Conservation (phyloP, 2,329 filamentous ascomycete species). For the Aspergillus sp. region DNA sequence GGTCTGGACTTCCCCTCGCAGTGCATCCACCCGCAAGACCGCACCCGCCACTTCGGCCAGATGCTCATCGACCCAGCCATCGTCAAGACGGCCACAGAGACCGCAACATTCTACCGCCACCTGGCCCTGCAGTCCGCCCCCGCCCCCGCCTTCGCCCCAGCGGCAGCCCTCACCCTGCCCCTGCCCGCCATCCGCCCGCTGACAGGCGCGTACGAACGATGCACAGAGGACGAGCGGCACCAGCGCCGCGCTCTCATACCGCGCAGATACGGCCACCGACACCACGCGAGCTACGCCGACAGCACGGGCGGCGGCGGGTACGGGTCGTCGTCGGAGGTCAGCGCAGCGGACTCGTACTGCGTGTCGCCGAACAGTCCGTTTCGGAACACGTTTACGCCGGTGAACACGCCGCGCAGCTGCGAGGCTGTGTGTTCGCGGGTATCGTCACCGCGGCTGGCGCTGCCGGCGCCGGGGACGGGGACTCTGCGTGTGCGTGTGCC, state of each 20-base stretch:
- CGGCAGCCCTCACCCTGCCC: neutral
- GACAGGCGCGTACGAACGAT: too few species aligned
- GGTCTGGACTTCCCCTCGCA: conserved; percentile 73
- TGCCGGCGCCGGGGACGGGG: neutral
- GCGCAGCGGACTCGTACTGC: conserved; percentile 33
- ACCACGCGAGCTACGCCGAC: conserved; percentile 26
- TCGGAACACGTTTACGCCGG: conserved; percentile 40
- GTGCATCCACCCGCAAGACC: conserved; percentile 65
- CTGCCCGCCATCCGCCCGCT: neutral
- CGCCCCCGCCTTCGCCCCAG: neutral
- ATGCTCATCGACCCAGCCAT: conserved; percentile 65
- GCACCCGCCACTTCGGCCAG: conserved; percentile 56
- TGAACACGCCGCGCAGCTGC: conserved; percentile 40
- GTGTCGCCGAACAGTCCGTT: conserved; percentile 41
- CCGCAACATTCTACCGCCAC: conserved; percentile 31
- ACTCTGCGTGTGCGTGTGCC: too few species aligned
- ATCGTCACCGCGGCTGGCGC: conserved; percentile 17
- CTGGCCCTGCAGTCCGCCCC: conserved; percentile 23
- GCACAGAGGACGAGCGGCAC: too few species aligned
- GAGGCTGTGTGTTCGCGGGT: conserved; percentile 10
- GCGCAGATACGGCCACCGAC: neutral
- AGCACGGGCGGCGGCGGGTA: conserved; percentile 38
- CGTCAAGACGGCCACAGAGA: conserved; percentile 51
- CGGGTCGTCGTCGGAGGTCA: conserved; percentile 37
- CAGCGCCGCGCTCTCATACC: too few species aligned